Conservation (phyloP, 768 basidiomycete genomes). For the Lentinula lateritia region DNA sequence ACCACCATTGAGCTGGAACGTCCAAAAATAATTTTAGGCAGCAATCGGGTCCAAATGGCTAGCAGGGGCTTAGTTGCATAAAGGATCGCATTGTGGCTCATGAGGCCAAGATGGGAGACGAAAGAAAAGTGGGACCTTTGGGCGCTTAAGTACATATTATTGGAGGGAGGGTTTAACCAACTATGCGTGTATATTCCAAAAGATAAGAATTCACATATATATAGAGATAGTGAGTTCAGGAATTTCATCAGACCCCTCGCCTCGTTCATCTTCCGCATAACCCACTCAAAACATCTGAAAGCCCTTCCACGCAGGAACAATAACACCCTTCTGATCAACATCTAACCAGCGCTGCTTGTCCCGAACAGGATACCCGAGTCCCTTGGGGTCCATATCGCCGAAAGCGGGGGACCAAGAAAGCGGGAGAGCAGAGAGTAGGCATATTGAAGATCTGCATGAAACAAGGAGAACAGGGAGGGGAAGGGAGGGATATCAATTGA, state of each 20-base stretch:
- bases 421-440: constrained; percentile 52
- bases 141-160: no score
- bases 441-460: constrained; percentile 49
- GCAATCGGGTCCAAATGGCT: not conserved
- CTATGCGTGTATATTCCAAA: not conserved
- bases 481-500: not conserved
- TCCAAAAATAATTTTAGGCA: not conserved
- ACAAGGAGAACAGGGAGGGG: not conserved
- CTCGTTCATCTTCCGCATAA: not conserved
- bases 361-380: constrained; percentile 41
- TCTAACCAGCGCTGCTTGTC: constrained; percentile 54
- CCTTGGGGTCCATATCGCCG: constrained; percentile 34
- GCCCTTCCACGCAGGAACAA: constrained; percentile 53
- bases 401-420: constrained; percentile 64
- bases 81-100: not conserved
- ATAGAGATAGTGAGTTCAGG: not conserved
- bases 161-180: no score
- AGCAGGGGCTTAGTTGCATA: not conserved
- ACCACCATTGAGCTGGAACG: not conserved
- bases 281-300: constrained; percentile 30
- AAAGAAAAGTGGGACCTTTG: not conserved
- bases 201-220: not conserved
- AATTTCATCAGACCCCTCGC: no score
- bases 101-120: not conserved
- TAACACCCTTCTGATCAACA: constrained; percentile 51